Evolutionary conservation across 1,284 basidiomycete species (phyloP).

Genomic region (Rhizoctonia solani): DNA sequence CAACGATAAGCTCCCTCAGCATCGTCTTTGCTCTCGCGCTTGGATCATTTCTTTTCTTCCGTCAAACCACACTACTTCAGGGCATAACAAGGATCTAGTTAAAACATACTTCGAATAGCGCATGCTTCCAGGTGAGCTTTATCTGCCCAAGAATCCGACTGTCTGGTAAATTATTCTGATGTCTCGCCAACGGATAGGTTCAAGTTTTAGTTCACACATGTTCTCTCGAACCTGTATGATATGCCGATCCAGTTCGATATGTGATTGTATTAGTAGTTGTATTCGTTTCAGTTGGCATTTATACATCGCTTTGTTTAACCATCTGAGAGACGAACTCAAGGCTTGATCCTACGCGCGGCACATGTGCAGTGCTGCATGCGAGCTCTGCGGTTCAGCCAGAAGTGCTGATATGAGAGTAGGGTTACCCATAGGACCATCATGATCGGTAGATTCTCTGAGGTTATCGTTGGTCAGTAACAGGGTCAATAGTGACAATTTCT

Average conservation of each 20-base stretch:
- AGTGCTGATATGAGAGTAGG: slow-evolving; percentile 22
- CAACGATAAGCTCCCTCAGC: not conserved
- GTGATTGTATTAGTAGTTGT: slow-evolving; percentile 29
- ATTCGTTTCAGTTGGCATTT: slow-evolving; percentile 28
- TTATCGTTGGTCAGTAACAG: not conserved
- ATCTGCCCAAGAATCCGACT: not conserved
- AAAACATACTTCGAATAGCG: not conserved
- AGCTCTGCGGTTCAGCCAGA: slow-evolving; percentile 8
- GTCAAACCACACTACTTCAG: not conserved
- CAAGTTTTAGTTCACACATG: not conserved
- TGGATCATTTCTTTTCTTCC: slow-evolving; percentile 7
- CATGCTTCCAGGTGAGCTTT: slow-evolving; percentile 22
- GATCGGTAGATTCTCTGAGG: slow-evolving; percentile 15
- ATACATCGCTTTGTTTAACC: slow-evolving; percentile 5
- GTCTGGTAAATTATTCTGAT: not conserved
- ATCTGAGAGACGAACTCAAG: not conserved
- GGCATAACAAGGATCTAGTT: not conserved
- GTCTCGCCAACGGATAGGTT: not conserved
- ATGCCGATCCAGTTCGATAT: not conserved
- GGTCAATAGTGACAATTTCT: not conserved
- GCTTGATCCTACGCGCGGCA: not conserved
- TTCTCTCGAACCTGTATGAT: slow-evolving; percentile 6
- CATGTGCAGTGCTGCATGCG: not conserved
- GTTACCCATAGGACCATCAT: slow-evolving; percentile 13
- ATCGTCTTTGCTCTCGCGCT: slow-evolving; percentile 11